Conservation (phyloP, 352 stramenopile genomes). For the Saprolegnia parasitica region DNA sequence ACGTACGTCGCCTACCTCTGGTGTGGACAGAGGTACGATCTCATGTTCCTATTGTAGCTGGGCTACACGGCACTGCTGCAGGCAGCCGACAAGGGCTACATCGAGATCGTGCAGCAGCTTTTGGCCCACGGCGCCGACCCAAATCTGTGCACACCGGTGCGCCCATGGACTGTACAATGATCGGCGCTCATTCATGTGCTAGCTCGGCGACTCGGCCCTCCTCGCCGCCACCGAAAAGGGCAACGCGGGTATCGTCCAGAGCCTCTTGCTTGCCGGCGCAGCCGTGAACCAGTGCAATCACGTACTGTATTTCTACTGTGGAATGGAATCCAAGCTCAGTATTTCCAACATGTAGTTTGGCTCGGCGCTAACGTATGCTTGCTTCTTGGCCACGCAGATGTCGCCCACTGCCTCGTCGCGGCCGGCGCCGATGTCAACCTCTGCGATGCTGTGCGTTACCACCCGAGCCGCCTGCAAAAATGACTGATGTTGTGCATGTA, state of each 20-base stretch:
- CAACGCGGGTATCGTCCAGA: neutral
- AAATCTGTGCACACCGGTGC: neutral
- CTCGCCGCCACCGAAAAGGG: neutral
- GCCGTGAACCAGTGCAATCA: neutral
- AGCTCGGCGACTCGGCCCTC: neutral
- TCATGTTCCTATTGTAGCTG: neutral
- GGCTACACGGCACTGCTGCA: neutral
- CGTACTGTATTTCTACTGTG: neutral
- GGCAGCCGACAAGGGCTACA: neutral
- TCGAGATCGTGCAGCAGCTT: neutral
- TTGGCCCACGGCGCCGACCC: constrained; percentile 1
- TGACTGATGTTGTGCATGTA: no score
- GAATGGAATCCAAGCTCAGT: neutral
- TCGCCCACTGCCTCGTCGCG: neutral
- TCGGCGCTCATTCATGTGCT: neutral
- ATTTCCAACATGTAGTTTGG: neutral
- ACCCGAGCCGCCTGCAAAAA: no score
- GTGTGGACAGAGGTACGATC: neutral
- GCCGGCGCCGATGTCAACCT: neutral
- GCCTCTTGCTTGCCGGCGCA: neutral
- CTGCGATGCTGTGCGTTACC: no score
- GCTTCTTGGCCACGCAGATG: neutral
- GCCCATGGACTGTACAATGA: neutral
- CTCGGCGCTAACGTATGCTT: neutral
- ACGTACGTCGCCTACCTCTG: neutral